Percentiles rank a stretch among this genome's conserved stretches.
These are phyloP conservation scores for Wickerhamiella parazyma DNA, from an alignment of 805 yeast genomes.

Conservation along the genomic window DNA sequence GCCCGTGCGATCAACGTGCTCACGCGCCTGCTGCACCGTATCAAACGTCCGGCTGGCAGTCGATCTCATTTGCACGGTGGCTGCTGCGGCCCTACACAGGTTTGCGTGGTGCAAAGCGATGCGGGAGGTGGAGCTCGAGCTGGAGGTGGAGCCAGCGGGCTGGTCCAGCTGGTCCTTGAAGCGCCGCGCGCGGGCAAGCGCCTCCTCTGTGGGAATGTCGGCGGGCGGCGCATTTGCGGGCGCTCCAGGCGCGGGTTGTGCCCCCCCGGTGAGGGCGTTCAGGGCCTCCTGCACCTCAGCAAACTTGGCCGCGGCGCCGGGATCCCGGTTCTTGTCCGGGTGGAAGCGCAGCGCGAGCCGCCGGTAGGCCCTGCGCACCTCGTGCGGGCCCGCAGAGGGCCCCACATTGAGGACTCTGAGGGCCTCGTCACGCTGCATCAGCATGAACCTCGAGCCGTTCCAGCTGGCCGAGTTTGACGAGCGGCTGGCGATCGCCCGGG, in stretches of 20 bases:
- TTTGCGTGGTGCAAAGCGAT: neutral
- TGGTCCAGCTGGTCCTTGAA: neutral
- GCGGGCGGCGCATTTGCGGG: neutral
- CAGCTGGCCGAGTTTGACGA: constrained; percentile 2
- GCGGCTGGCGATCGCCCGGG: neutral
- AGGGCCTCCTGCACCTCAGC: constrained; percentile 22
- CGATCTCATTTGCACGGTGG: neutral
- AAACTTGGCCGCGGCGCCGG: constrained; percentile 19
- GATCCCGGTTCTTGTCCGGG: constrained; percentile 58
- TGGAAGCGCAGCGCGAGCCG: constrained; percentile 82
- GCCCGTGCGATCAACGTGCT: constrained; percentile 9
- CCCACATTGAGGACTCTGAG: constrained; percentile 64
- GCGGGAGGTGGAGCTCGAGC: neutral
- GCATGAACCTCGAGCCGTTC: neutral
- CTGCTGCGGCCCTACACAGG: neutral
- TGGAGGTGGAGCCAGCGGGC: neutral
- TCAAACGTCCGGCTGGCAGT: constrained; percentile 4
- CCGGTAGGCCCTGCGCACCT: constrained; percentile 81
- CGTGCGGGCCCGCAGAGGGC: constrained; percentile 65
- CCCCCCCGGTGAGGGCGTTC: constrained; percentile 14
- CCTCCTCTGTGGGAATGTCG: neutral
- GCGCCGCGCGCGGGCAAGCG: neutral
- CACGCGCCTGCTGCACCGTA: constrained; percentile 12
- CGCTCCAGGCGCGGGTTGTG: neutral
- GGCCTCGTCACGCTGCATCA: neutral